Evolutionary conservation across 805 yeast genomes (phyloP), one percentile per base, ranked within the genome.

Genomic region (Scheffersomyces amazonensis): DNA sequence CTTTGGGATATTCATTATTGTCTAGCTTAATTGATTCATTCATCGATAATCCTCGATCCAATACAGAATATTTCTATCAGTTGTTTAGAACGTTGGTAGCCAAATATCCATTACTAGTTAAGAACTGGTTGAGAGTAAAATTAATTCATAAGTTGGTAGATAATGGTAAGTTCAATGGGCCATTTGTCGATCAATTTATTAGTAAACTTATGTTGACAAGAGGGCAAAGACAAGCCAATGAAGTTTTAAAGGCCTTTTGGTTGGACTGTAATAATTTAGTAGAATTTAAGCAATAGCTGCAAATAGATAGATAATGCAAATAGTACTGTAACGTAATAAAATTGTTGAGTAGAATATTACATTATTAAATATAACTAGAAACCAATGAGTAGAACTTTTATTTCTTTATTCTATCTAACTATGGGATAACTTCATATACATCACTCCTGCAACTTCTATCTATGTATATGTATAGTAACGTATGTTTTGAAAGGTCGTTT

Each of bases 231-330:
- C 72, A 73, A 28, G 80, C 83, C 2, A 73, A 77, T 35, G 79
- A 73, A 16, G 67, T 80, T 1, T 62, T 84, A 10, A 74, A 79
- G 40, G 76, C 72, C 36, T 80, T 82, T 58, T 84, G 90, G 90
- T 58, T 82, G 16, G 69, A 73, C 20, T 66, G 71, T 17, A 83
- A 81, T 44, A 82, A 83, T 1, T 55, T 79, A 36, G 58, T 71
- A 4, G 76, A 76, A 39, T 76, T 57, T 41, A 44, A 35, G 37
- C 30, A 36, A 8, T 27, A 27, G 30, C 38, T 12, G 28, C 21
- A 16, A 34, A 25, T 24, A n/a, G 21, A 6, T 18, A 18, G 30
- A 5, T 9, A 23, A 15, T 25, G 28, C 34, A 29, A 22, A 29
- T n/a, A 30, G 13, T 25, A 25, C 6, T 30, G 47, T 41, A 33